Evolutionary conservation across 2,329 filamentous ascomycete genomes (phyloP).

Genomic region (Aspergillus arachidicola): DNA sequence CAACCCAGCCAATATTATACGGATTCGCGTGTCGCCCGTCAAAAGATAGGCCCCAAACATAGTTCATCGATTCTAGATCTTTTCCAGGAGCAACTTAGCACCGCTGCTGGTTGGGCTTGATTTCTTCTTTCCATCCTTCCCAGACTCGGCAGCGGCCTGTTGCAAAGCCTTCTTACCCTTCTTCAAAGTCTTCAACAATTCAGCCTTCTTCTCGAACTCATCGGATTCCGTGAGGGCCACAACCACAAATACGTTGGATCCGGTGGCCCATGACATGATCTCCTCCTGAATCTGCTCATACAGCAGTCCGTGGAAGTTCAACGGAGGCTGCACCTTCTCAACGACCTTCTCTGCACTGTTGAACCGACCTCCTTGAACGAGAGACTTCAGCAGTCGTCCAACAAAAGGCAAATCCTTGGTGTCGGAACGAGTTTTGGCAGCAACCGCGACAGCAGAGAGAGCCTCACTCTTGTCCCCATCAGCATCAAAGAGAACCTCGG

Average conservation of each 20-base stretch:
- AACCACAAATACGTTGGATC: constrained; percentile 82
- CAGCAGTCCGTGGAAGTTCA: constrained; percentile 80
- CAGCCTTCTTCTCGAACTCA: constrained; percentile 67
- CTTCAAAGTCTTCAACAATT: constrained; percentile 70
- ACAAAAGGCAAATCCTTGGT: constrained; percentile 67
- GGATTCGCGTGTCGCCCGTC: background rate
- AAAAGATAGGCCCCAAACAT: background rate
- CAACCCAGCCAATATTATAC: constrained; percentile 6
- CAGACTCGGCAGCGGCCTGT: constrained; percentile 56
- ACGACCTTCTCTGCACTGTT: constrained; percentile 73
- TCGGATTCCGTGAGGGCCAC: constrained; percentile 77
- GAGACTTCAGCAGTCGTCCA: constrained; percentile 84
- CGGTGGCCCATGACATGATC: constrained; percentile 80
- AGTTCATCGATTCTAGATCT: constrained; percentile 27
- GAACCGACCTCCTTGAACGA: constrained; percentile 87
- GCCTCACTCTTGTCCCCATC: constrained; percentile 76
- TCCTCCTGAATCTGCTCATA: constrained; percentile 78
- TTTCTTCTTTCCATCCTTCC: constrained; percentile 48
- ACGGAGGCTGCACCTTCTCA: constrained; percentile 70
- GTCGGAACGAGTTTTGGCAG: constrained; percentile 45
- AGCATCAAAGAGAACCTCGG: constrained; percentile 76
- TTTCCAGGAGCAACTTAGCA: constrained; percentile 42
- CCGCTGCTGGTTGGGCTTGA: constrained; percentile 49
- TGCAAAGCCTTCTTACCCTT: constrained; percentile 72
- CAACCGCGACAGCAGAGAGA: constrained; percentile 64